Conservation (phyloP, 148 eudicot genomes). For the Rhododendron henanense region DNA sequence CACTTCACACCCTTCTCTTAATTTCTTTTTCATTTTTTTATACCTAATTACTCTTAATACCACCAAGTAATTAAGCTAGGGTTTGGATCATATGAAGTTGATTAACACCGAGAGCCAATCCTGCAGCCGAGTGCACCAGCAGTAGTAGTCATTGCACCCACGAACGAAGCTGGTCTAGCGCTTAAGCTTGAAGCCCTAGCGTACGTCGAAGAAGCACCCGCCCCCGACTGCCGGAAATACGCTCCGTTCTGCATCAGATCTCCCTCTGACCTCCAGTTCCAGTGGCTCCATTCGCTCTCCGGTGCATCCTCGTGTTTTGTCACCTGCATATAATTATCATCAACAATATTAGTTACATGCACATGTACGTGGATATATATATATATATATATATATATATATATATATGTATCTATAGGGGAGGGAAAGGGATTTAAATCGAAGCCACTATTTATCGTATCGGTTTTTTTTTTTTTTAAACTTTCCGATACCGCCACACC, state of each 20-base stretch:
- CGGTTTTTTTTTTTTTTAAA: too few relatives aligned
- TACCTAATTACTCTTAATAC: neutral
- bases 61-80: neutral
- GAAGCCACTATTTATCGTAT: too few relatives aligned
- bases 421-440: neutral
- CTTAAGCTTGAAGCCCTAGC: conserved; percentile 72
- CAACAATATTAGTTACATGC: neutral
- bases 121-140: conserved; percentile 60
- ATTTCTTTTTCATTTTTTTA: neutral
- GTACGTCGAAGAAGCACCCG: conserved; percentile 54
- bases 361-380: neutral
- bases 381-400: too few relatives aligned
- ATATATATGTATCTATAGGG: neutral
- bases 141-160: conserved; percentile 39
- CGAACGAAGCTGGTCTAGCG: conserved; percentile 50
- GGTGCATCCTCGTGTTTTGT: conserved; percentile 70
- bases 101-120: conserved; percentile 58
- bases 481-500: too few relatives aligned
- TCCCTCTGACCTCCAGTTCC: conserved; percentile 81
- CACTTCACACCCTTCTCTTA: neutral
- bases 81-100: neutral
- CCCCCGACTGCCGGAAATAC: conserved; percentile 50
- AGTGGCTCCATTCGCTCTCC: conserved; percentile 50
- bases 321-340: conserved; percentile 25
- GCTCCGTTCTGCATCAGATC: conserved; percentile 64